A percentile compares a stretch with the other conserved stretches of the same genome.
These are phyloP conservation scores for Suillus americanus DNA, from an alignment of 768 basidiomycete genomes.

Conservation along the genomic window DNA sequence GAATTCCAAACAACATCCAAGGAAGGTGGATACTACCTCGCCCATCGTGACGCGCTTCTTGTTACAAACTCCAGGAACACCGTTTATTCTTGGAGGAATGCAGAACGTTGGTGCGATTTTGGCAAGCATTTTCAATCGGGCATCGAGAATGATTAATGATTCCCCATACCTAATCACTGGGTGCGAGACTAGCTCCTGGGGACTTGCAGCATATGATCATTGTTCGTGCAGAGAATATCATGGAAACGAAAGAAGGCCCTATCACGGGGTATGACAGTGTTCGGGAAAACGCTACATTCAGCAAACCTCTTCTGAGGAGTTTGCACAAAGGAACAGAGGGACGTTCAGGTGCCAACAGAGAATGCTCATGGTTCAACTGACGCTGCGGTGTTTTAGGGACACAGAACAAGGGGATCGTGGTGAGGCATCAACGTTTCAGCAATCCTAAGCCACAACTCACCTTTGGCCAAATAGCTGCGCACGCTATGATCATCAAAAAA, in stretches of 20 bases:
- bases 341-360: not conserved
- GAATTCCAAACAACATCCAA: too few species aligned
- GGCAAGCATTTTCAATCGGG: conserved; percentile 16
- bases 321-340: not conserved
- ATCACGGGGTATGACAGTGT: not conserved
- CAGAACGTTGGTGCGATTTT: conserved; percentile 31
- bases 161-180: conserved; percentile 35
- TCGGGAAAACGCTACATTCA: not conserved
- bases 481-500: too few species aligned
- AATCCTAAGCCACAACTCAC: not conserved
- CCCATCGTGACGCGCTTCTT: conserved; percentile 31
- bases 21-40: too few species aligned
- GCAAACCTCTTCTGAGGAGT: not conserved
- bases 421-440: not conserved
- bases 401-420: not conserved
- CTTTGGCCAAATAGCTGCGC: not conserved
- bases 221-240: not conserved
- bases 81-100: conserved; percentile 29
- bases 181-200: conserved; percentile 29
- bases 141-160: not conserved
- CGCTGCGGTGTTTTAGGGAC: not conserved
- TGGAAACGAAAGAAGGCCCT: conserved; percentile 4
- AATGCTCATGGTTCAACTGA: not conserved
- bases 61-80: conserved; percentile 26
- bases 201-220: conserved; percentile 22